Evolutionary conservation across 192 early-diverging fungal species (phyloP), one percentile per base, ranked within the genome.

Genomic region (Entrophospora sp.): DNA sequence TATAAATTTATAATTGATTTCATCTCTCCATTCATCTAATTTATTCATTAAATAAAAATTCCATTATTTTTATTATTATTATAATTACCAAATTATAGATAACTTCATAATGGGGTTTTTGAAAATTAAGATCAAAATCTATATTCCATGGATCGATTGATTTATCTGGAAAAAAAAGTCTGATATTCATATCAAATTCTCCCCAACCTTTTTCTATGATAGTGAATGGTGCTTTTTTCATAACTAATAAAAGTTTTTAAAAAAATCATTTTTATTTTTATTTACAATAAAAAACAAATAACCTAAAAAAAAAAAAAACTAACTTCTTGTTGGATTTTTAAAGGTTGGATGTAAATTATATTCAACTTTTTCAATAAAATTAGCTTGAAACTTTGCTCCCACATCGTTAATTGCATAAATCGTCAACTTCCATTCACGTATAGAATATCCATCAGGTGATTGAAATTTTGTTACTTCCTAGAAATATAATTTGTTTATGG

Each of bases 131-230:
- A 61, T 84, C 82, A 66, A 79, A 78, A 8, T 74, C 51, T 43
- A 84, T 52, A 7, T 71, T 56, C 43, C 65, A 51, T 5, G 80
- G 80, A 14, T 64, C 20, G 5, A 66, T 46, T 10, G 68, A 40
- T 20, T 81, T 77, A 48, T 82, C 73, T 5, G 52, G 61, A 58
- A 80, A 84, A 55, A 80, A 68, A 8, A 84, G 45, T 48, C 67
- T 69, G 35, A 84, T 77, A 35, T 76, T 72, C 71, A 84, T 74
- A 60, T 84, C 82, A 64, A 84, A 84, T 63, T 81, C 82, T 8
- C 82, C 82, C 82, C 82, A 84, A 12, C 82, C 82, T 62, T 78
- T 78, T 60, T 84, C 82, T 43, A 71, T 64, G 6, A 84, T 69
- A 13, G 45, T 59, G 45, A 76, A 84, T 16, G 82, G 82, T 51